phyloP scores from a whole-genome alignment of 108 stramenopile genomes.

The Craspedostauros australis region DNA sequence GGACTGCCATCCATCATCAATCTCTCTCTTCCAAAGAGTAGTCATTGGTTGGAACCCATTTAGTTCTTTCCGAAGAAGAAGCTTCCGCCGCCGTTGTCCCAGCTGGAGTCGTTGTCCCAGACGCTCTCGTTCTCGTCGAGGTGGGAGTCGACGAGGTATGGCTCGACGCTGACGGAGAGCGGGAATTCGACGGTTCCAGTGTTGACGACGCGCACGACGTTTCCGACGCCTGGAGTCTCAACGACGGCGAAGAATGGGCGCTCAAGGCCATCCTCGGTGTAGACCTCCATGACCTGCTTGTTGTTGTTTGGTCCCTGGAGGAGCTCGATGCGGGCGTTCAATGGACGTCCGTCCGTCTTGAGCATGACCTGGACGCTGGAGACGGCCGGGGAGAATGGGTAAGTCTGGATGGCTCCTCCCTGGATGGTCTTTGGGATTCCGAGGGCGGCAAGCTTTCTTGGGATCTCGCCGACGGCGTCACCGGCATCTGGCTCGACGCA shows the following conservation, averaged over 20 bases:
- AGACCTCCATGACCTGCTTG: slow-evolving; percentile 83
- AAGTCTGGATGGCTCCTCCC: slow-evolving; percentile 70
- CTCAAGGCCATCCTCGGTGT: slow-evolving; percentile 79
- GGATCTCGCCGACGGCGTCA: slow-evolving; percentile 40
- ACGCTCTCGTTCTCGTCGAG: too few relatives aligned
- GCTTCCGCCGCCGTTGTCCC: too few relatives aligned
- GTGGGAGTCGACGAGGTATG: slow-evolving; percentile 44
- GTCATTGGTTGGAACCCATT: too few relatives aligned
- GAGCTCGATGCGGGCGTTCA: slow-evolving; percentile 79
- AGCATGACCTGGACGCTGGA: slow-evolving; percentile 57
- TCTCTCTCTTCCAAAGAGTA: too few relatives aligned
- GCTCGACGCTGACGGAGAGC: slow-evolving; percentile 59
- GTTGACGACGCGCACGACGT: slow-evolving; percentile 80
- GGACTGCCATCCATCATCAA: too few relatives aligned
- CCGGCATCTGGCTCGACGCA: slow-evolving; percentile 47
- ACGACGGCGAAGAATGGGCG: slow-evolving; percentile 76
- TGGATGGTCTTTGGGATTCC: slow-evolving; percentile 66
- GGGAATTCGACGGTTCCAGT: slow-evolving; percentile 84
- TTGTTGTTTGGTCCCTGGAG: slow-evolving; percentile 83
- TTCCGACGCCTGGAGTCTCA: slow-evolving; percentile 77
- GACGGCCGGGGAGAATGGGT: slow-evolving; percentile 68
- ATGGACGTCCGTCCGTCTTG: slow-evolving; percentile 78
- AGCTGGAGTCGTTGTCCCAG: too few relatives aligned
- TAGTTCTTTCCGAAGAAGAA: too few relatives aligned
- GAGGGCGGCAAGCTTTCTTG: too few relatives aligned